Evolutionary conservation across 2,329 filamentous ascomycete genomes (phyloP).

Genomic region (Sordariomycetes sp.): DNA sequence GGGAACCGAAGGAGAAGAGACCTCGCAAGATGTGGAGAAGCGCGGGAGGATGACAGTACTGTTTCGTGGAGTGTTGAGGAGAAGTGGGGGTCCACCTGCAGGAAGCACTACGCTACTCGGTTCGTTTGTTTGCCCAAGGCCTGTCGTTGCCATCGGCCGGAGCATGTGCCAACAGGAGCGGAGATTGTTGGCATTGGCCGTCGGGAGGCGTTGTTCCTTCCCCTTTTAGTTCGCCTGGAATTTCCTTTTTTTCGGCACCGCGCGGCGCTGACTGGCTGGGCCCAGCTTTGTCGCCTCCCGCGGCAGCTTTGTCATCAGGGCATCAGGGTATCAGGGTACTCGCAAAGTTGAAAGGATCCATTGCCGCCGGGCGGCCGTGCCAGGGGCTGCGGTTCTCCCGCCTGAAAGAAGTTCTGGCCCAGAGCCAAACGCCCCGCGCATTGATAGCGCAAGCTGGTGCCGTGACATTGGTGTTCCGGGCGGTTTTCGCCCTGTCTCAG

Average conservation of each 20-base stretch:
- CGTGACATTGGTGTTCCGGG: not conserved
- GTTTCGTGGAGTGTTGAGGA: not conserved
- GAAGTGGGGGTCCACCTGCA: not conserved
- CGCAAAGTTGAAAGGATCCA: not conserved
- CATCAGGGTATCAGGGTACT: not conserved
- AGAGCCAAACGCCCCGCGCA: not conserved
- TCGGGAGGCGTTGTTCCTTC: not conserved
- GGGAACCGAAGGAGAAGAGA: not conserved
- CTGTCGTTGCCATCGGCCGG: not conserved
- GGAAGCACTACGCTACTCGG: no score
- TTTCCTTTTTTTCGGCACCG: not conserved
- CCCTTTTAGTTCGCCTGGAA: not conserved
- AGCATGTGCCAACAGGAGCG: not conserved
- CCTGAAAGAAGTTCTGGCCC: not conserved
- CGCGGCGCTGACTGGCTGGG: not conserved
- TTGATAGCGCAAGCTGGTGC: not conserved
- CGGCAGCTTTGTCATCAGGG: not conserved
- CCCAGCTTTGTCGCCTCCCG: not conserved
- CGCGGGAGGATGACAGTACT: not conserved
- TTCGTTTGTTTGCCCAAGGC: not conserved
- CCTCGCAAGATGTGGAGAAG: not conserved
- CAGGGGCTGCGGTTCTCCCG: not conserved
- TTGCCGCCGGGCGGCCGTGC: not conserved
- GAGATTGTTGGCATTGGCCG: not conserved
- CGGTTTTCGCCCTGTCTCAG: not conserved